These are phyloP conservation scores for Neopestalotiopsis sp. DNA, from an alignment of 2,329 filamentous ascomycete species.

Conservation along the genomic window DNA sequence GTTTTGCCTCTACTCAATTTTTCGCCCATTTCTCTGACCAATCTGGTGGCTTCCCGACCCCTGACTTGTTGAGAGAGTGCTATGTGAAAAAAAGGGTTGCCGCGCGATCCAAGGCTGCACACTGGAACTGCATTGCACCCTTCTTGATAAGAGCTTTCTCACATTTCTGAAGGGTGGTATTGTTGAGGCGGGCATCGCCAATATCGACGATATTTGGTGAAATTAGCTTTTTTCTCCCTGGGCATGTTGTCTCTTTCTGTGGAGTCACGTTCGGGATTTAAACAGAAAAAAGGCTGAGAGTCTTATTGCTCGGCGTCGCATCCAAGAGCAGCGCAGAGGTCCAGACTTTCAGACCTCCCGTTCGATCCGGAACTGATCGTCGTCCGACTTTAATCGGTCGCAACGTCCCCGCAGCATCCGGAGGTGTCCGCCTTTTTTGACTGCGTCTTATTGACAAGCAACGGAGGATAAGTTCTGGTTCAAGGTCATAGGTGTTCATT, in stretches of 20 bases:
- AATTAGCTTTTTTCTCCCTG: not conserved
- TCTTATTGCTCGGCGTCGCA: not conserved
- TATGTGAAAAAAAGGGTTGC: not conserved
- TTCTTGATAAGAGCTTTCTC: slow-evolving; percentile 4
- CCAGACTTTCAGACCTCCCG: not conserved
- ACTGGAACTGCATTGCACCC: not conserved
- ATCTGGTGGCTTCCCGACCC: slow-evolving; percentile 11
- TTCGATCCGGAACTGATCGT: slow-evolving; percentile 11
- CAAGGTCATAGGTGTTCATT: not conserved
- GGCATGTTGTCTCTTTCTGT: not conserved
- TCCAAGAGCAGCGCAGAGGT: not conserved
- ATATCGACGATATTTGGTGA: not conserved
- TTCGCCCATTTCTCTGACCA: not conserved
- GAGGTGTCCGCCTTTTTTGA: not conserved
- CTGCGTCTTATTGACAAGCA: not conserved
- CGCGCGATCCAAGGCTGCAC: not conserved
- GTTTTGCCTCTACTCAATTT: not conserved
- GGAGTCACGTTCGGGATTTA: not conserved
- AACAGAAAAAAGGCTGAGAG: not conserved
- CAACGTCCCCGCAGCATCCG: slow-evolving; percentile 11
- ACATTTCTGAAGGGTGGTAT: no score
- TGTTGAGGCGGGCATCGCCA: not conserved
- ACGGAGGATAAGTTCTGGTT: not conserved
- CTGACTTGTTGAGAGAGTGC: not conserved
- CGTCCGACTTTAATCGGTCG: not conserved